Percentiles rank a stretch among this genome's conserved stretches.
Conservation (phyloP, 2,329 filamentous ascomycete genomes). For the Metarhizium humberi region DNA sequence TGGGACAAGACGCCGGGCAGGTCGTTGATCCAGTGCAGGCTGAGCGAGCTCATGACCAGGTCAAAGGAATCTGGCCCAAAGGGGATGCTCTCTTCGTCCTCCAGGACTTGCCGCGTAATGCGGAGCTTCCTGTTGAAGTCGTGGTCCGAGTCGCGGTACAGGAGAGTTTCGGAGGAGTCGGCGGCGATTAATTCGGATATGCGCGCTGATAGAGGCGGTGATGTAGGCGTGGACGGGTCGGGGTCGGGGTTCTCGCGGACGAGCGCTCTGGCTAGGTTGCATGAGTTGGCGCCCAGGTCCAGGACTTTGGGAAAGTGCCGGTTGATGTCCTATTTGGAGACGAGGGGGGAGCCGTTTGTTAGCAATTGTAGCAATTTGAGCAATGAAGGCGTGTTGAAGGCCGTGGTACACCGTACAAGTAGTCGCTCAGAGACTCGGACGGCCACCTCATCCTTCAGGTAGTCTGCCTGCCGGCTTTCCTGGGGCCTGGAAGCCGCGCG, state of each 20-base stretch:
- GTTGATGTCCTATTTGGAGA: constrained; percentile 69
- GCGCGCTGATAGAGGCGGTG: constrained; percentile 58
- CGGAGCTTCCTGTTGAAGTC: constrained; percentile 67
- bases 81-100: constrained; percentile 64
- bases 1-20: constrained; percentile 76
- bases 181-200: constrained; percentile 69
- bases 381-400: neutral
- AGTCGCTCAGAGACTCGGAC: constrained; percentile 75
- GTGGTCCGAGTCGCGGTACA: constrained; percentile 69
- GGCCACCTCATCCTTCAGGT: constrained; percentile 88
- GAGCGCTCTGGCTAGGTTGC: constrained; percentile 81
- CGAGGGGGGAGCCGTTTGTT: neutral
- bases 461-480: constrained; percentile 73
- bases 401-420: constrained; percentile 41
- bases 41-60: constrained; percentile 79
- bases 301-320: constrained; percentile 75
- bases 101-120: constrained; percentile 67
- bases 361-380: neutral
- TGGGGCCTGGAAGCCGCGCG: constrained; percentile 64
- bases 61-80: constrained; percentile 74
- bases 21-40: constrained; percentile 96
- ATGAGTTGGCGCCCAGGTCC: constrained; percentile 91
- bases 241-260: constrained; percentile 60
- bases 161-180: constrained; percentile 68
- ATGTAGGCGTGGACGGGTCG: constrained; percentile 42